A percentile compares a stretch with the other conserved stretches of the same genome.
Evolutionary conservation across 129 eudicot species (phyloP).

Genomic region (Flaveria robusta): DNA sequence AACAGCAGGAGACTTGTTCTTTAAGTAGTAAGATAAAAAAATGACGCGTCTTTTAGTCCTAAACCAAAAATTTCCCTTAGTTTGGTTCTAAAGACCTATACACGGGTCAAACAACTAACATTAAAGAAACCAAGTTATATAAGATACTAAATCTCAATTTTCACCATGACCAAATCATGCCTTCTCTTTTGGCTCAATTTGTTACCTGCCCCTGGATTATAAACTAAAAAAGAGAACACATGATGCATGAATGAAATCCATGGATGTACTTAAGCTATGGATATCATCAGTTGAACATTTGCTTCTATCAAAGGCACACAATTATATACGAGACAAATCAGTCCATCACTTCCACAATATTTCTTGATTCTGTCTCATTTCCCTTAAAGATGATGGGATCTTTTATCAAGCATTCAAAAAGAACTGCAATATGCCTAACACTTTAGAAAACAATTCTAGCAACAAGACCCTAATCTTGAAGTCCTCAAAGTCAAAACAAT

Average conservation of each 20-base stretch:
- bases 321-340: not conserved
- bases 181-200: too few species aligned
- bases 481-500: not conserved
- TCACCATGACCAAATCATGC: too few species aligned
- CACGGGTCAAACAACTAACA: not conserved
- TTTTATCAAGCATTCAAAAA: not conserved
- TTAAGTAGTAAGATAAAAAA: not conserved
- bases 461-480: conserved; percentile 4
- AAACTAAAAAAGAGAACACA: not conserved
- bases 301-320: not conserved
- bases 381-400: not conserved
- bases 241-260: not conserved
- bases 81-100: not conserved
- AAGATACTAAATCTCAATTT: too few species aligned
- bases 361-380: not conserved
- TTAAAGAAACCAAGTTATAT: not conserved
- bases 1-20: not conserved
- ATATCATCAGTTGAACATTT: not conserved
- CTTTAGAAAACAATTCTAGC: not conserved
- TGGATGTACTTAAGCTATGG: not conserved
- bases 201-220: too few species aligned
- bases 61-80: not conserved
- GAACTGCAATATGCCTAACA: not conserved
- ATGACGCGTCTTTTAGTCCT: not conserved
- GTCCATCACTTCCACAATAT: not conserved